Evolutionary conservation across 495 filamentous ascomycete genomes (phyloP).

Genomic region (Bombardia bombarda): DNA sequence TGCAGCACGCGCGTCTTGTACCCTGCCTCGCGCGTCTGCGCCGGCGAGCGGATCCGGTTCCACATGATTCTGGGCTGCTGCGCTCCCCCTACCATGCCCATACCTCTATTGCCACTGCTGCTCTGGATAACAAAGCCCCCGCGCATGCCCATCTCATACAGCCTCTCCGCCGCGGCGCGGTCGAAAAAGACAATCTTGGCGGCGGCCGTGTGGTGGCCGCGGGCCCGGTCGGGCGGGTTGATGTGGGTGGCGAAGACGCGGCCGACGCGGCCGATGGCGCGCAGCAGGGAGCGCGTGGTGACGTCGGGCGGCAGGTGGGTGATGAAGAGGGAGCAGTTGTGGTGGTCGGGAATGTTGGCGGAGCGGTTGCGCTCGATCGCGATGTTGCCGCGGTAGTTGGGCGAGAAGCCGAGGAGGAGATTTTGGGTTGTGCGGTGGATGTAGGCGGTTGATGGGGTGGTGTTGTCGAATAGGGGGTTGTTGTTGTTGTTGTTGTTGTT

Average conservation of each 20-base stretch:
- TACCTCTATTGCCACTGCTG: constrained; percentile 3
- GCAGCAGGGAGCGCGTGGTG: constrained; percentile 24
- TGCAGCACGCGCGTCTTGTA: constrained; percentile 16
- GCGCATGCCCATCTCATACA: too few species aligned
- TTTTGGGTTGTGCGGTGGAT: too few species aligned
- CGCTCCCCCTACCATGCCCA: too few species aligned
- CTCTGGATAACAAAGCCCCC: too few species aligned
- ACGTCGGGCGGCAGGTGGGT: constrained; percentile 23
- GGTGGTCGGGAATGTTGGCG: constrained; percentile 20
- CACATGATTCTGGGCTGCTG: constrained; percentile 15
- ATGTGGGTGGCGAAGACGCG: constrained; percentile 33
- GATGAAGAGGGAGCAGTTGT: constrained; percentile 31
- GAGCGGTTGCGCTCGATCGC: constrained; percentile 21
- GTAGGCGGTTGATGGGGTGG: too few species aligned
- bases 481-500: too few species aligned
- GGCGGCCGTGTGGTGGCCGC: constrained; percentile 17
- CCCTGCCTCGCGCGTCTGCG: constrained; percentile 10
- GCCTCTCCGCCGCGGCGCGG: constrained; percentile 13
- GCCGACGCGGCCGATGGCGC: constrained; percentile 21
- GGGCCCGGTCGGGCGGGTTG: constrained; percentile 20
- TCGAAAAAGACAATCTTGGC: constrained; percentile 38
- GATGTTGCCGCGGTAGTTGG: constrained; percentile 28
- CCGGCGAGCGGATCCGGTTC: constrained; percentile 22
- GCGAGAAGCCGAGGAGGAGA: constrained; percentile 18
- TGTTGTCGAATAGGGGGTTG: too few species aligned